A percentile compares a stretch with the other conserved stretches of the same genome.
Conservation (phyloP, 2,329 filamentous ascomycete genomes). For the Scedosporium apiospermum region DNA sequence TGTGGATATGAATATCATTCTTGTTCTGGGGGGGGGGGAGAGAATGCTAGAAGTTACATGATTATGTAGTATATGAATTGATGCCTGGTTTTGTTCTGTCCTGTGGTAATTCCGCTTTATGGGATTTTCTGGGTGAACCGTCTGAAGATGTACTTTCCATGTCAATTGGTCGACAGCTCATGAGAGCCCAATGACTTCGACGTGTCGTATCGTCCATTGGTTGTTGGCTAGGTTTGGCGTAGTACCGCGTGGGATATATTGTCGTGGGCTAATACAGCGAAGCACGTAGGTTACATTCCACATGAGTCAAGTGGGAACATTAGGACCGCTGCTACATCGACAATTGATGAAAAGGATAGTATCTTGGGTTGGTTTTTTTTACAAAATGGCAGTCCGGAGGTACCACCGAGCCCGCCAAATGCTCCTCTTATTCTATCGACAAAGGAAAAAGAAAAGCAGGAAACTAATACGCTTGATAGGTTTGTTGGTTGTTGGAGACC, state of each 20-base stretch:
- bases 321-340: background rate
- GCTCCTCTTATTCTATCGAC: constrained; percentile 22
- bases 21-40: background rate
- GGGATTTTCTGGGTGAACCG: no score
- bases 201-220: no score
- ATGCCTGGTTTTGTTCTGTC: background rate
- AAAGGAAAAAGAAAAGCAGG: constrained; percentile 21
- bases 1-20: constrained; percentile 4
- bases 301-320: background rate
- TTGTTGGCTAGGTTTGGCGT: background rate
- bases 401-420: constrained; percentile 4
- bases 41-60: background rate
- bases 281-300: background rate
- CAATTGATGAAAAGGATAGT: constrained; percentile 3
- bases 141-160: no score
- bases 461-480: constrained; percentile 1
- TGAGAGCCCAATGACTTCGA: no score
- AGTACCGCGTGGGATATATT: no score
- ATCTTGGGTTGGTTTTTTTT: constrained; percentile 6
- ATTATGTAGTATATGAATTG: constrained; percentile 2
- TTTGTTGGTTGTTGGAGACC: background rate
- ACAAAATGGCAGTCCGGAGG: constrained; percentile 2
- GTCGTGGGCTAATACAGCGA: background rate
- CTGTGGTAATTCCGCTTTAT: no score
- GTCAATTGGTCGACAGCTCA: no score